A percentile compares a stretch with the other conserved stretches of the same genome.
Evolutionary conservation across 176 grass and related monocot species (phyloP).

Genomic region (Paspalum notatum): DNA sequence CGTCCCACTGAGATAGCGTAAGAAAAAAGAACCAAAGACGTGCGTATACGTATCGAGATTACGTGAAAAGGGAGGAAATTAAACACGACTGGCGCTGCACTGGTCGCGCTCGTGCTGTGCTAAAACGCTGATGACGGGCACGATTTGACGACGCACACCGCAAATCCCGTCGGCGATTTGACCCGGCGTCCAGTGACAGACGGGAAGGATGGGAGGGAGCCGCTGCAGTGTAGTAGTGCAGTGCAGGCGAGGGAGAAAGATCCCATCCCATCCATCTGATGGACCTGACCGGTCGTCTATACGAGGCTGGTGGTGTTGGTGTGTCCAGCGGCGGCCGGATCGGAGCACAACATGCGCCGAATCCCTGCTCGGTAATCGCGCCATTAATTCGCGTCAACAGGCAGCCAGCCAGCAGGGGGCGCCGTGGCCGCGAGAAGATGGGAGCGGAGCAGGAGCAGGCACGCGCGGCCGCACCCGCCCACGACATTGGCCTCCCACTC

Average conservation of each 20-base stretch:
- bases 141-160: background rate
- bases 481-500: background rate
- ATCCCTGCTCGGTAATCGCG: background rate
- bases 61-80: too few species aligned
- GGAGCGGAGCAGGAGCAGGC: too few species aligned
- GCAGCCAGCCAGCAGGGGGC: background rate
- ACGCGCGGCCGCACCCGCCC: constrained; percentile 22
- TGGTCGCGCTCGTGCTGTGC: too few species aligned
- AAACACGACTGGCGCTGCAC: too few species aligned
- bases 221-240: too few species aligned
- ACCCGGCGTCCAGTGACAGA: background rate
- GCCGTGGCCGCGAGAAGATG: background rate
- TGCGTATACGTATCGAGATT: too few species aligned
- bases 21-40: too few species aligned
- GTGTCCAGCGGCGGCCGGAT: background rate
- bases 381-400: constrained; percentile 8
- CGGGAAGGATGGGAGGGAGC: too few species aligned
- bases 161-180: background rate
- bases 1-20: too few species aligned
- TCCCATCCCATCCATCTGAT: background rate
- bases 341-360: background rate
- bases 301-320: too few species aligned
- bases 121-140: background rate
- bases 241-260: background rate
- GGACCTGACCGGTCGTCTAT: background rate